Evolutionary conservation across 2,329 filamentous ascomycete species (phyloP).

Genomic region (Pseudocercospora cruenta): DNA sequence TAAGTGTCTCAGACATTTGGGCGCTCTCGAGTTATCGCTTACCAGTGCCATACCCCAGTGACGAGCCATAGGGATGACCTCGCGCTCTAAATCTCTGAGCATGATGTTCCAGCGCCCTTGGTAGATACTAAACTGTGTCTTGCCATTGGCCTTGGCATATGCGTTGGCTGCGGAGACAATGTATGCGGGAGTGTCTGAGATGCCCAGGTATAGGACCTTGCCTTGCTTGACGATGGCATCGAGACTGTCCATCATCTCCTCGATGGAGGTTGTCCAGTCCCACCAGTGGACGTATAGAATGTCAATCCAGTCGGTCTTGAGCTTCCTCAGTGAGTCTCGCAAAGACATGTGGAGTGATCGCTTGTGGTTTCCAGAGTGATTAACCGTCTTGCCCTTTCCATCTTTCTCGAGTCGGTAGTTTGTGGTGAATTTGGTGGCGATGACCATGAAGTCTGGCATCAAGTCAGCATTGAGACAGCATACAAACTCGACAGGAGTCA

Average conservation of each 20-base stretch:
- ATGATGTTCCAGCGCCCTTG: constrained; percentile 48
- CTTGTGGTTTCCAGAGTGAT: constrained; percentile 63
- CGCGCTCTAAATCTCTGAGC: constrained; percentile 48
- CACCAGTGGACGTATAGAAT: constrained; percentile 48
- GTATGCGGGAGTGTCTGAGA: constrained; percentile 50
- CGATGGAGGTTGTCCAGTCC: constrained; percentile 48
- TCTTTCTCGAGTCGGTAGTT: constrained; percentile 32
- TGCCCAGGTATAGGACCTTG: constrained; percentile 51
- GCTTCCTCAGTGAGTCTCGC: constrained; percentile 48
- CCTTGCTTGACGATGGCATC: constrained; percentile 46
- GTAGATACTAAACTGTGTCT: constrained; percentile 42
- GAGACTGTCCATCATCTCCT: constrained; percentile 50
- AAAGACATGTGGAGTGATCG: constrained; percentile 63
- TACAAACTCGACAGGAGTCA: neutral
- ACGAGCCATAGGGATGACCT: constrained; percentile 50
- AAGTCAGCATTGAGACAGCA: constrained; percentile 28
- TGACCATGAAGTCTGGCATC: constrained; percentile 40
- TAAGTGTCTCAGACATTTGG: too few relatives aligned
- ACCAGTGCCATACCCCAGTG: constrained; percentile 49
- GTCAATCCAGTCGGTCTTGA: constrained; percentile 72
- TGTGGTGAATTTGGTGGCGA: constrained; percentile 47
- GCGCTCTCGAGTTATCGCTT: too few relatives aligned
- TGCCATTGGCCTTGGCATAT: constrained; percentile 44
- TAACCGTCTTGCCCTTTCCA: constrained; percentile 61
- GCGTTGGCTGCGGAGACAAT: constrained; percentile 45